Conservation (phyloP, 306 rosid species). For the Delonix regia region DNA sequence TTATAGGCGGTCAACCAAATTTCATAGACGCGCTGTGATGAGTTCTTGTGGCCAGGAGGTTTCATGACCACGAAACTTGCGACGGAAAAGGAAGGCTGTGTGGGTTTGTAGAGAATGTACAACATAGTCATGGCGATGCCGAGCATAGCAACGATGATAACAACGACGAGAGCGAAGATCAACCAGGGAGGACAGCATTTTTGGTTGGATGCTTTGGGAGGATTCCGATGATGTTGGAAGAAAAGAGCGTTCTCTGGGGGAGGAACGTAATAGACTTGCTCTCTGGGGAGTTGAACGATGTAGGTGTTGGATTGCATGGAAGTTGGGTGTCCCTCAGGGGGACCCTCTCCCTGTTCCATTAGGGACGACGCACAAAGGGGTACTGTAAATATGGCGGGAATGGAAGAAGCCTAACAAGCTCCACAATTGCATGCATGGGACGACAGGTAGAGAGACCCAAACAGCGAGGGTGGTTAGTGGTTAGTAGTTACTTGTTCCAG, state of each 20-base stretch:
- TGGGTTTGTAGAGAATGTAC: slow-evolving; percentile 41
- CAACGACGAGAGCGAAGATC: not conserved
- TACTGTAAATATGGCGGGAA: not conserved
- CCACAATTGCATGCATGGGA: slow-evolving; percentile 36
- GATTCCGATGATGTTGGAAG: slow-evolving; percentile 39
- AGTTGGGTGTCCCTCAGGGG: too few relatives aligned
- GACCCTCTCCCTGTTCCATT: too few relatives aligned
- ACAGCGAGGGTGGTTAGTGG: not conserved
- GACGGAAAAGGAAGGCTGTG: slow-evolving; percentile 43
- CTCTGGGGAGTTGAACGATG: slow-evolving; percentile 69
- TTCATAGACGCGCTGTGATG: slow-evolving; percentile 20
- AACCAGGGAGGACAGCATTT: not conserved
- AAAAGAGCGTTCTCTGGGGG: slow-evolving; percentile 57
- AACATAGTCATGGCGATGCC: slow-evolving; percentile 22
- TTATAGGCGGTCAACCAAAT: slow-evolving; percentile 43
- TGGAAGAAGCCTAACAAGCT: not conserved
- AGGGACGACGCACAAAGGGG: too few relatives aligned
- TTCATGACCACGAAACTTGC: not conserved
- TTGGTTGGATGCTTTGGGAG: not conserved
- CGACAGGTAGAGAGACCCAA: not conserved
- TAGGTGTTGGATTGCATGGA: slow-evolving; percentile 37
- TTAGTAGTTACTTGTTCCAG: not conserved
- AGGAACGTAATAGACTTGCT: slow-evolving; percentile 66
- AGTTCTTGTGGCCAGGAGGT: too few relatives aligned
- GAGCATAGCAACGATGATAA: slow-evolving; percentile 21